Evolutionary conservation across 345 rosid genomes (phyloP).

Genomic region (Anastatica hierochuntica): DNA sequence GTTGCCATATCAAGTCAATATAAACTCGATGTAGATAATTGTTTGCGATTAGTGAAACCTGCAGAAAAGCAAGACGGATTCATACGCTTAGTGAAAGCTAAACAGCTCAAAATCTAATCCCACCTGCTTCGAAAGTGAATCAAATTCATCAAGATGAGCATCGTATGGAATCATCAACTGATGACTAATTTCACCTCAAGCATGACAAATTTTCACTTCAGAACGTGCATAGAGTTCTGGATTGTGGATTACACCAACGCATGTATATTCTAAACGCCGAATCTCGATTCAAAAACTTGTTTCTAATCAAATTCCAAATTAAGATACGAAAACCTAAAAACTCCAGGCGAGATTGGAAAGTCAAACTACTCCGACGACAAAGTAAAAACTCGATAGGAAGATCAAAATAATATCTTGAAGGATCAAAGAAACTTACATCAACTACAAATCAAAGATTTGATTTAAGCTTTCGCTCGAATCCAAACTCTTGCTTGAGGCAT

Average conservation of each 20-base stretch:
- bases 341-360: constrained; percentile 9
- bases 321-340: constrained; percentile 1
- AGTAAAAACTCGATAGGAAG: constrained; percentile 2
- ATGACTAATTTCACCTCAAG: not conserved
- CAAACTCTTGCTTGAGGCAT: constrained; percentile 23
- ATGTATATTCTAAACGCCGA: constrained; percentile 6
- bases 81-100: not conserved
- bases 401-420: not conserved
- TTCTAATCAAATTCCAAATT: not conserved
- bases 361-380: constrained; percentile 1
- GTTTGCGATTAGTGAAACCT: constrained; percentile 3
- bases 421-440: constrained; percentile 14
- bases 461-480: constrained; percentile 4
- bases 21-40: not conserved
- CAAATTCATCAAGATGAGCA: not conserved
- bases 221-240: not conserved
- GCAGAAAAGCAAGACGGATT: not conserved
- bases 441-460: constrained; percentile 13
- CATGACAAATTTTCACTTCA: not conserved
- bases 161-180: too few relatives aligned
- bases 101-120: not conserved
- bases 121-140: not conserved
- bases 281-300: not conserved
- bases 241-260: constrained; percentile 10
- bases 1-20: constrained; percentile 25